A percentile compares a stretch with the other conserved stretches of the same genome.
Conservation (phyloP, 495 filamentous ascomycete genomes). For the Penicillium antarcticum region DNA sequence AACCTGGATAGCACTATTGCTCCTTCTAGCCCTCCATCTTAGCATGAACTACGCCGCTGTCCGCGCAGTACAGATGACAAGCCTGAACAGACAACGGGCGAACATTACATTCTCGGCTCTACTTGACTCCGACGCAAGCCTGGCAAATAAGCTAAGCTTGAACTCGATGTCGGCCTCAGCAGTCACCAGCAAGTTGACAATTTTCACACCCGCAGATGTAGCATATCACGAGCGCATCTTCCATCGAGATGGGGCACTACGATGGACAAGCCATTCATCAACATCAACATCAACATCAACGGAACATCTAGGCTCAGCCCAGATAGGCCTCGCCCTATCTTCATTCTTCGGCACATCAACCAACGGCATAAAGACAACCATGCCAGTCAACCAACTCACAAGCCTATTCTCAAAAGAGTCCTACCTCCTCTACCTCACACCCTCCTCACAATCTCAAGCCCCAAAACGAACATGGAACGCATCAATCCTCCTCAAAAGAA, state of each 20-base stretch:
- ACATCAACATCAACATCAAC: not conserved
- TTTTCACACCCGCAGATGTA: slow-evolving; percentile 62
- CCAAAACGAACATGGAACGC: slow-evolving; percentile 27
- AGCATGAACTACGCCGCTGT: slow-evolving; percentile 84
- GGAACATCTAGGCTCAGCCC: slow-evolving; percentile 22
- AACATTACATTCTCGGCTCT: slow-evolving; percentile 72
- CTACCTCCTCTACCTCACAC: slow-evolving; percentile 30
- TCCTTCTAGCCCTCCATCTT: slow-evolving; percentile 72
- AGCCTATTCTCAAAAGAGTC: slow-evolving; percentile 27
- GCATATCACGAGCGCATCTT: slow-evolving; percentile 70
- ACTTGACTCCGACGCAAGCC: slow-evolving; percentile 35
- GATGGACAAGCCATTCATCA: slow-evolving; percentile 36
- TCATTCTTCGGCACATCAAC: slow-evolving; percentile 20
- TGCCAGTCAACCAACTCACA: slow-evolving; percentile 18
- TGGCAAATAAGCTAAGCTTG: not conserved
- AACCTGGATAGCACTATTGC: slow-evolving; percentile 73
- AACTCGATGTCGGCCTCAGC: not conserved
- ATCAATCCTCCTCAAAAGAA: slow-evolving; percentile 64
- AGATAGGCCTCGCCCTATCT: slow-evolving; percentile 32
- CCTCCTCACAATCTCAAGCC: not conserved
- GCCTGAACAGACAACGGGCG: slow-evolving; percentile 83
- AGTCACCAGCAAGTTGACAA: not conserved
- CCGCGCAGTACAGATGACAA: slow-evolving; percentile 74
- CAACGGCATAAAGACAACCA: slow-evolving; percentile 3
- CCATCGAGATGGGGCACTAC: slow-evolving; percentile 56